Evolutionary conservation across 192 early-diverging fungal genomes (phyloP), one percentile per base, ranked within the genome.

Genomic region (Linnemannia zychae): DNA sequence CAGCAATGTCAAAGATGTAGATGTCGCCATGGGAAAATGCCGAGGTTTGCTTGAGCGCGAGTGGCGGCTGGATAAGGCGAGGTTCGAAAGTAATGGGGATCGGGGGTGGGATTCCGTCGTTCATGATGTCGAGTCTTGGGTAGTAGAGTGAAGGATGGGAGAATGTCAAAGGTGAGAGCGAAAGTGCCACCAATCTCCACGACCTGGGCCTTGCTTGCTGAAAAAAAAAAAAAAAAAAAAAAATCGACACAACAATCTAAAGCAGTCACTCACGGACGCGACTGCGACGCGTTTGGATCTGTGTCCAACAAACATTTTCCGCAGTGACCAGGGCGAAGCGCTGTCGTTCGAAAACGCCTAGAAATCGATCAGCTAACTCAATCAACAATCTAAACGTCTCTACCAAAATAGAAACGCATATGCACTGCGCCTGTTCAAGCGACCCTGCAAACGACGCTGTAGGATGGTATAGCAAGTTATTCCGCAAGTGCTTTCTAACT

Each of bases 1-100:
- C 87, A 1, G 78, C 81, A 28, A 93, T 88, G 79, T 93, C 92
- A 78, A 90, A 93, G 40, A 93, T 89, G 67, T 93, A 93, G 24
- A 87, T 81, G 67, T 90, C 88, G 28, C 81, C 81, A 34, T 86
- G 87, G 3, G 89, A 87, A 66, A 91, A 89, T 13, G 84, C 80
- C 0, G 90, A 88, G 15, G 73, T 71, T 7, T 82, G 74, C 22
- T 80, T 73, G 28, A 88, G 80, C 12, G 79, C 74, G 40, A 91
- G 86, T 33, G 90, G 74, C 1, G 86, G 87, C 46, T 84, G 81
- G 36, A 92, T 87, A 36, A 92, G 77, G 3, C 79, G 66, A 22
- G 67, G 76, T 31, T 84, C 83, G 13, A 74, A 72, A 15, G 82
- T 83, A 48, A 88, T 88, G 13, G 79, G 76, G n/a, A 79, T 83